Evolutionary conservation across 192 early-diverging fungal species (phyloP), one percentile per base, ranked within the genome.

Genomic region (Chytriomyces sp.): DNA sequence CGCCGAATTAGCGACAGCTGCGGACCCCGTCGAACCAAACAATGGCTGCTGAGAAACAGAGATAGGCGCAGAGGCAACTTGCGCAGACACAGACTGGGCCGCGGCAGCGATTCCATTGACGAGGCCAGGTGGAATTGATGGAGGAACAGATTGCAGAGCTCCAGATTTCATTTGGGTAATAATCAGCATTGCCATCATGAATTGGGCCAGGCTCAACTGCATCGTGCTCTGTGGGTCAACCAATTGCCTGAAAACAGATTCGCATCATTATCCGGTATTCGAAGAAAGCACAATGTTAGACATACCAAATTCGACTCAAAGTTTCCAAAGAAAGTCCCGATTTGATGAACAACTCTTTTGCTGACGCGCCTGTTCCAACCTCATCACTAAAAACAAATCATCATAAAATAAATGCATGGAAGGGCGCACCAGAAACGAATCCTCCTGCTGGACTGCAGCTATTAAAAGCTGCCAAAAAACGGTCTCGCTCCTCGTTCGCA

Each of bases 111-210:
- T 84, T 61, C 79, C 84, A 77, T 71, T 89, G 86, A 77, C 92
- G 62, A 91, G 77, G n/a, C 86, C 79, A 13, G 87, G 79, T 10
- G 97, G 93, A 20, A 95, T 81, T 6, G 81, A 69, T 6, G 84
- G 61, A 13, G 97, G 97, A n/a, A 97, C 83, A 35, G 85, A 83
- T 50, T 83, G 78, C 46, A 90, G 82, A 20, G 86, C 86, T 45
- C 92, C 92, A 65, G 92, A 89, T 89, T 94, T 95, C 20, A 92
- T 82, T 67, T 90, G 87, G 18, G 92, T 88, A 67, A 98, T 91
- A 72, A 94, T 92, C 77, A 90, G 89, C 95, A 98, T 97, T 49
- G 94, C 95, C 64, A 94, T 90, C 53, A 92, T 88, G 80, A 98
- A 98, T 79, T 96, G 94, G 8, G 89, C 83, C 64, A 93, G 83